Conservation (phyloP, 2,329 filamentous ascomycete species). For the Colletotrichum tabaci region DNA sequence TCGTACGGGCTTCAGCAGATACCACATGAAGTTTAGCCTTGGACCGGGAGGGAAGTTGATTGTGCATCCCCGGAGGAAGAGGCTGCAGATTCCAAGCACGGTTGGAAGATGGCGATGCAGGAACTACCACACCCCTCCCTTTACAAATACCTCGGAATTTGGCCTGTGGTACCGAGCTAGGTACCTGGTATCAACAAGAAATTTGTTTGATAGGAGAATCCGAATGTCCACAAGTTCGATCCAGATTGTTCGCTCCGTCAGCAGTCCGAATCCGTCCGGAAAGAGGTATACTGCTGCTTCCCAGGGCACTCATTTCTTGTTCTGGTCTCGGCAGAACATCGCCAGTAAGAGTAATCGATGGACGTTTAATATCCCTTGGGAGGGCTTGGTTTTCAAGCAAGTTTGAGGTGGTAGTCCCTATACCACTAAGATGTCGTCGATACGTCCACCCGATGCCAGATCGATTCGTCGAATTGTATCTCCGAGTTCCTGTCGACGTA, state of each 20-base stretch:
- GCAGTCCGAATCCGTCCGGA: background rate
- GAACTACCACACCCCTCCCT: background rate
- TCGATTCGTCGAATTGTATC: background rate
- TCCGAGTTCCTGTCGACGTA: background rate
- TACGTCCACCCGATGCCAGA: background rate
- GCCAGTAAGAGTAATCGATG: background rate
- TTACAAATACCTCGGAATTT: background rate
- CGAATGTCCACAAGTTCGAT: background rate
- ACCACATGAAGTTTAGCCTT: conserved; percentile 23
- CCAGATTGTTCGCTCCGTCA: background rate
- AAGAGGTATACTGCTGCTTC: background rate
- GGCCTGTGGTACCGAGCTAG: background rate
- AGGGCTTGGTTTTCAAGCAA: background rate
- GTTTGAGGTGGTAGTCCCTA: background rate
- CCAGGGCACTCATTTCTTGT: background rate
- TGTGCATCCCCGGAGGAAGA: conserved; percentile 21
- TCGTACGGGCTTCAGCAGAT: conserved; percentile 16
- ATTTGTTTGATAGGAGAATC: background rate
- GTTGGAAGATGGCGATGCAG: conserved; percentile 1
- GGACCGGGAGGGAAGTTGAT: background rate
- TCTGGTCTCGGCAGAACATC: background rate
- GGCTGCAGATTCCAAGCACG: background rate
- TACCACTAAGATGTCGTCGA: background rate
- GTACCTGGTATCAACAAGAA: too few species aligned
- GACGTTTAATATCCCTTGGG: background rate